Evolutionary conservation across 2,329 filamentous ascomycete genomes (phyloP), one percentile per base, ranked within the genome.

Genomic region (Aspergillus alliaceus): DNA sequence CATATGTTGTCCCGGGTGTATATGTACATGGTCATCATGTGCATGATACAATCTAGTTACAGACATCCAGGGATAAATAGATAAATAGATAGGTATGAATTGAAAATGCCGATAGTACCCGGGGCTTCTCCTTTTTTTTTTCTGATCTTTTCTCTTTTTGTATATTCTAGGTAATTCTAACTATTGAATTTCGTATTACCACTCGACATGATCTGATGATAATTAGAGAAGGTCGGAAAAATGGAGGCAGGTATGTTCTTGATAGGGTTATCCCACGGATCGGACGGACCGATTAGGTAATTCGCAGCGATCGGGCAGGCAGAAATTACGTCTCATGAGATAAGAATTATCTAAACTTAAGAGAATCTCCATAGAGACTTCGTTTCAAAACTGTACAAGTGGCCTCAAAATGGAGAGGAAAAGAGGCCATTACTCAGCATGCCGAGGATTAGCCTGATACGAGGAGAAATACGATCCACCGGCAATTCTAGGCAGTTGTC

Each of bases 401-500:
- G 52, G 35, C 52, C 52, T 54, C 42, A 47, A 18, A 46, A 15
- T 12, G 8, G 22, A 42, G 34, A 1, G 22, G 24, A 44, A 6
- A 27, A 44, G 15, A 44, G 11, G n/a, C 7, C 9, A 51, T 56
- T 31, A 56, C 37, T 56, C 54, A 53, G 44, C 49, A 53, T 48
- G 49, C 49, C 54, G 54, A 57, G 54, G 31, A 57, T 48, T 42
- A 56, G 37, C 54, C 49, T 22, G 29, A 52, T 52, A 55, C 53
- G 53, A 42, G 9, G 46, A 7, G 9, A 47, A 20, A 27, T 46
- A 46, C 22, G 42, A 46, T 4, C 44, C 27, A 47, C 27, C 44
- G 44, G 44, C 44, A 47, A 34, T 42, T 39, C 46, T 64, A 58
- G 58, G 56, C 56, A 66, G 59, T n/a, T 60, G 62, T 64, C 63